phyloP scores from a whole-genome alignment of 1,139 yeast species.

The Debaryomyces sp. region DNA sequence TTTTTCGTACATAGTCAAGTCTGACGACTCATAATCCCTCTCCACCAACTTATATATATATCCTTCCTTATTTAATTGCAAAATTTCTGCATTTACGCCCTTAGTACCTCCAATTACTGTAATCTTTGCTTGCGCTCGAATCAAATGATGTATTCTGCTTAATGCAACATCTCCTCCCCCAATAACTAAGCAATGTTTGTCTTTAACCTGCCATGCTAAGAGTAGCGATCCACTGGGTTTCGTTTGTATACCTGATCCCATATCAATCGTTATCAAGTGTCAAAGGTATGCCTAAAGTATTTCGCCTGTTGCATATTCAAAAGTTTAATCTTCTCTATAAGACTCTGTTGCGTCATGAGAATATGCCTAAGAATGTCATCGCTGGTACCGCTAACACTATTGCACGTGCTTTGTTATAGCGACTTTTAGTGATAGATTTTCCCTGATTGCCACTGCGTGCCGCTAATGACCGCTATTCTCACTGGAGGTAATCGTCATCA shows the following conservation, averaged over 20 bases:
- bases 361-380: neutral
- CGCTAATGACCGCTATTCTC: neutral
- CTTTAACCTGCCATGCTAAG: constrained; percentile 72
- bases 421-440: neutral
- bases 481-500: neutral
- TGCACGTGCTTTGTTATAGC: neutral
- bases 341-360: neutral
- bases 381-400: neutral
- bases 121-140: constrained; percentile 69
- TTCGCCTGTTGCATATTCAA: neutral
- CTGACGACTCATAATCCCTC: constrained; percentile 45
- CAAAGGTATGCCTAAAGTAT: neutral
- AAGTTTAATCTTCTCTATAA: neutral
- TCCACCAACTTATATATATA: constrained; percentile 41
- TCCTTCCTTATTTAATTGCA: constrained; percentile 41
- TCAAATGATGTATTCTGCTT: constrained; percentile 65
- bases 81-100: constrained; percentile 47
- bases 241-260: constrained; percentile 15
- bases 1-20: constrained; percentile 53
- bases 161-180: constrained; percentile 87
- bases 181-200: constrained; percentile 68
- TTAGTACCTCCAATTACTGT: constrained; percentile 63
- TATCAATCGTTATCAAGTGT: neutral
- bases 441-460: neutral
- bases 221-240: constrained; percentile 53